Conservation (phyloP, 352 stramenopile genomes). For the Globisporangium nodosum region DNA sequence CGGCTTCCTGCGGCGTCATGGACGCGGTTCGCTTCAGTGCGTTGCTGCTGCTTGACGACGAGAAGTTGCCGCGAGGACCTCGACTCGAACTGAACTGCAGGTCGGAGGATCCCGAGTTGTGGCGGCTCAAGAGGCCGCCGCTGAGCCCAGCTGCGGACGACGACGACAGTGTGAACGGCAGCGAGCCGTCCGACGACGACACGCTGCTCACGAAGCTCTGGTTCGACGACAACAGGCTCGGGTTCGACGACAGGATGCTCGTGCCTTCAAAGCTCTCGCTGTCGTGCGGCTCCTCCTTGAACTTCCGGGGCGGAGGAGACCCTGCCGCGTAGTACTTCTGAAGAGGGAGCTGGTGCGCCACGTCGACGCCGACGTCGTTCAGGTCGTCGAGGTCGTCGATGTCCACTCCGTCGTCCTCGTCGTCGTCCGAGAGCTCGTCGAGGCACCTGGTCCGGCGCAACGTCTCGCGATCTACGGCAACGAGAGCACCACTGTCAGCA, state of each 20-base stretch:
- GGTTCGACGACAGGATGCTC: slow-evolving; percentile 6
- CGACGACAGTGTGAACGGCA: slow-evolving; percentile 1
- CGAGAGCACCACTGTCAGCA: not conserved
- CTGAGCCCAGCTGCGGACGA: not conserved
- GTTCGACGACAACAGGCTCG: too few relatives aligned
- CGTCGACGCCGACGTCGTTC: not conserved
- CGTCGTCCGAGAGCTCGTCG: slow-evolving; percentile 23
- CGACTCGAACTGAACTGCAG: slow-evolving; percentile 1
- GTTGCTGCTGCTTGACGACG: not conserved
- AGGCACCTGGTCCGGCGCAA: slow-evolving; percentile 13
- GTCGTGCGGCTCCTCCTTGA: slow-evolving; percentile 8
- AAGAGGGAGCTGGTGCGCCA: not conserved
- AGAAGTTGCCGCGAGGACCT: not conserved
- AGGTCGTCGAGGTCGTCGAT: slow-evolving; percentile 15
- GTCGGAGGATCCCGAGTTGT: slow-evolving; percentile 2
- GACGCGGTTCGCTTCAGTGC: slow-evolving; percentile 2
- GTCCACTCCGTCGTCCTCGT: slow-evolving; percentile 7
- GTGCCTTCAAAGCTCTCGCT: slow-evolving; percentile 15
- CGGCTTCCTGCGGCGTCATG: slow-evolving; percentile 6
- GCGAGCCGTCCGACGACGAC: slow-evolving; percentile 6
- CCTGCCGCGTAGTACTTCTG: not conserved
- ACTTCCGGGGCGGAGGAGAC: slow-evolving; percentile 2
- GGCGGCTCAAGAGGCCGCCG: not conserved
- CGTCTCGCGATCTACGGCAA: slow-evolving; percentile 10
- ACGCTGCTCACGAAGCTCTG: slow-evolving; percentile 10